Evolutionary conservation across 768 basidiomycete genomes (phyloP).

Genomic region (Naganishia vaughanmartiniae): DNA sequence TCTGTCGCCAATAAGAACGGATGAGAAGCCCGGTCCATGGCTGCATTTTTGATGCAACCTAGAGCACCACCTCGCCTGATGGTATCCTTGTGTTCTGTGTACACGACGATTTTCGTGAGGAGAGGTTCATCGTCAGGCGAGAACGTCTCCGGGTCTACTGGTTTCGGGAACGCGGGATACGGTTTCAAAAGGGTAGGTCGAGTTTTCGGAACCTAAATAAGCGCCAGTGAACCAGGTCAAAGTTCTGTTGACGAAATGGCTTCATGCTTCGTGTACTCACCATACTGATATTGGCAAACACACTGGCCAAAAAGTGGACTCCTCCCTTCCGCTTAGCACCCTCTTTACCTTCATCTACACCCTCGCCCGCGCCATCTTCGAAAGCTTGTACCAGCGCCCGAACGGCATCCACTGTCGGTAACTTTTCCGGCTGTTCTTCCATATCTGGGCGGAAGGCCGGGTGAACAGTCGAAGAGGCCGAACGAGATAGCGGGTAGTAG

Average conservation of each 20-base stretch:
- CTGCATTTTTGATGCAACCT: conserved; percentile 62
- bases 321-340: conserved; percentile 63
- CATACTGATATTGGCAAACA: conserved; percentile 84
- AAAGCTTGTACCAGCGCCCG: conserved; percentile 88
- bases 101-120: conserved; percentile 73
- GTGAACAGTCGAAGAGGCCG: conserved; percentile 73
- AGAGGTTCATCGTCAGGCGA: conserved; percentile 66
- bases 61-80: conserved; percentile 85
- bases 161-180: conserved; percentile 58
- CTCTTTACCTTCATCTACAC: conserved; percentile 56
- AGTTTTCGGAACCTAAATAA: conserved; percentile 66
- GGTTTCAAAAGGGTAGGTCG: conserved; percentile 77
- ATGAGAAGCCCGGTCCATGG: conserved; percentile 50
- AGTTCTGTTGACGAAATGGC: background rate
- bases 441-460: conserved; percentile 61
- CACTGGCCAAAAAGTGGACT: conserved; percentile 86
- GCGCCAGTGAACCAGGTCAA: conserved; percentile 2
- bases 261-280: conserved; percentile 56
- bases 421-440: conserved; percentile 50
- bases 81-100: conserved; percentile 83
- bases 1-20: conserved; percentile 50
- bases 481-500: conserved; percentile 74
- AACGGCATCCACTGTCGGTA: conserved; percentile 61
- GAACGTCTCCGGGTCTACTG: conserved; percentile 42
- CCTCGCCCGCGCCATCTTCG: conserved; percentile 65